phyloP scores from a whole-genome alignment of 148 eudicot genomes.

The Diospyros lotus region DNA sequence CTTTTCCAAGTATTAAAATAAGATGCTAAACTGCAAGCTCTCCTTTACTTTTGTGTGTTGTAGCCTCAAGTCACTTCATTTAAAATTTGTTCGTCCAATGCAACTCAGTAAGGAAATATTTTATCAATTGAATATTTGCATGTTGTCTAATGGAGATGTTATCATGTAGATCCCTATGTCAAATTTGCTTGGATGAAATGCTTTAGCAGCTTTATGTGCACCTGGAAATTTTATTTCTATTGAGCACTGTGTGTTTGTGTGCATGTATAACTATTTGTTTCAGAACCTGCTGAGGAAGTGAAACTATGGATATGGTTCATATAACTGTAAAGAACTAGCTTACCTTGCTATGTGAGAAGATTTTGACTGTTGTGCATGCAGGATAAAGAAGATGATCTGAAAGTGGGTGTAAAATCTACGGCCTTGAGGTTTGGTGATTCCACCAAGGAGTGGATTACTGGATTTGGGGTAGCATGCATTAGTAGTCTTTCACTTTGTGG shows the following conservation, averaged over 20 bases:
- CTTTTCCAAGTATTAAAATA: too few relatives aligned
- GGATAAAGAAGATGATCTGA: conserved; percentile 91
- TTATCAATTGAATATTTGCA: background rate
- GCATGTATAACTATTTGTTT: background rate
- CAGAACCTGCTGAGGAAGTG: background rate
- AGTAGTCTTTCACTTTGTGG: conserved; percentile 77
- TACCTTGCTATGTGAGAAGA: background rate
- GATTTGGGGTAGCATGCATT: conserved; percentile 76
- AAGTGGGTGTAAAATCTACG: conserved; percentile 90
- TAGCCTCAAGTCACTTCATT: background rate
- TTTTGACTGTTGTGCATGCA: conserved; percentile 22
- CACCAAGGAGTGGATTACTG: conserved; percentile 69
- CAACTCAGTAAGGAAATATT: background rate
- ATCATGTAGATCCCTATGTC: background rate
- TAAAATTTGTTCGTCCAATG: background rate
- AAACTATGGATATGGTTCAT: background rate
- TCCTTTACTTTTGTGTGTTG: background rate
- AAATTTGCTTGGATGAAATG: background rate
- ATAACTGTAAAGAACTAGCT: background rate
- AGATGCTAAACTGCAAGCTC: background rate
- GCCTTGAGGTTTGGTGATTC: conserved; percentile 93
- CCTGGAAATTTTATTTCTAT: too few relatives aligned
- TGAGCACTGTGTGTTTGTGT: background rate
- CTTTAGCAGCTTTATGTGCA: background rate
- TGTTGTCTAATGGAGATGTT: background rate